phyloP scores from a whole-genome alignment of 306 rosid genomes.

The Cercis canadensis region DNA sequence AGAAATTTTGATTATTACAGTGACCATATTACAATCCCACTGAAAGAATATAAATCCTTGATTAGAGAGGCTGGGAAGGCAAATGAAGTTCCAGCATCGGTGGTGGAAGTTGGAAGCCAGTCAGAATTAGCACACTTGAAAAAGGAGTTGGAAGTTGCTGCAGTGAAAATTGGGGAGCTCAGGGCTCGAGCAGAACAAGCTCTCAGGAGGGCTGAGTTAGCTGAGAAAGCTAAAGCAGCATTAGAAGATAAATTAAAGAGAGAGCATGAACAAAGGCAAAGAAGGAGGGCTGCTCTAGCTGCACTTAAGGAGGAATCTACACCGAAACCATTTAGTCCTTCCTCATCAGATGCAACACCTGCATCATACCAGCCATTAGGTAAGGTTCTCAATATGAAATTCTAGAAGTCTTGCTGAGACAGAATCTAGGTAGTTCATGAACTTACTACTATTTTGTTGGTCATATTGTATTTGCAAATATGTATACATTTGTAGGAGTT shows the following conservation, averaged over 20 bases:
- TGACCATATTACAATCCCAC: slow-evolving; percentile 37
- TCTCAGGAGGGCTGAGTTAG: slow-evolving; percentile 70
- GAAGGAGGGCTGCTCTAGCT: slow-evolving; percentile 64
- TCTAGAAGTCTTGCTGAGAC: slow-evolving; percentile 36
- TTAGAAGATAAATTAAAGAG: slow-evolving; percentile 67
- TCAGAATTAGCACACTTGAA: slow-evolving; percentile 59
- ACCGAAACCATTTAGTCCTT: slow-evolving; percentile 45
- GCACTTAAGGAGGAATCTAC: slow-evolving; percentile 60
- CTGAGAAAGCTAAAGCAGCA: slow-evolving; percentile 75
- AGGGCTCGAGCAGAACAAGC: slow-evolving; percentile 86
- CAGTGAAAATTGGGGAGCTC: slow-evolving; percentile 56
- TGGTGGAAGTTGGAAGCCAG: slow-evolving; percentile 28
- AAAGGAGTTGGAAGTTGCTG: slow-evolving; percentile 66
- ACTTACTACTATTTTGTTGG: too few relatives aligned
- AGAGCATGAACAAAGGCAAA: slow-evolving; percentile 55
- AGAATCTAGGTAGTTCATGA: too few relatives aligned
- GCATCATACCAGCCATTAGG: slow-evolving; percentile 51
- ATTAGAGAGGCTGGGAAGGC: slow-evolving; percentile 39
- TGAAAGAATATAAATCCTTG: slow-evolving; percentile 42
- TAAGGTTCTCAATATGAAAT: slow-evolving; percentile 72
- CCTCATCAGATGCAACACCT: slow-evolving; percentile 43
- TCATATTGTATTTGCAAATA: too few relatives aligned
- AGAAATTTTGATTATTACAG: slow-evolving; percentile 29
- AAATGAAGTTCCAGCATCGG: slow-evolving; percentile 29
- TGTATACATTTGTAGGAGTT: too few relatives aligned